Percentiles rank a stretch among this genome's conserved stretches.
These are phyloP conservation scores for Fusarium albosuccineum DNA, from an alignment of 2,329 filamentous ascomycete genomes.

Conservation along the genomic window DNA sequence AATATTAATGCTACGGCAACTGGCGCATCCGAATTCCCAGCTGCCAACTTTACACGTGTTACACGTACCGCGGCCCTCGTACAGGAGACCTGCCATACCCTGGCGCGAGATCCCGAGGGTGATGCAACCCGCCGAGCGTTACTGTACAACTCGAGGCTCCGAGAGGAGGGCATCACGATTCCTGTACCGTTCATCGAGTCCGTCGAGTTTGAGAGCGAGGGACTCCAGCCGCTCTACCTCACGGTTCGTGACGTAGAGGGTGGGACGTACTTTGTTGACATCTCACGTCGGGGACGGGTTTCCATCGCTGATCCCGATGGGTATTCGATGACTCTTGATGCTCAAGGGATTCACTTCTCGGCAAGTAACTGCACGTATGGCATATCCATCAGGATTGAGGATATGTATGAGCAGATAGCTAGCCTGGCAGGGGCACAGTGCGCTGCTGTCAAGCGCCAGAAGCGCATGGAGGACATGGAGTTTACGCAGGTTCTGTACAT, in stretches of 20 bases:
- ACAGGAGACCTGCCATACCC: slow-evolving; percentile 49
- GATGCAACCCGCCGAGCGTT: slow-evolving; percentile 44
- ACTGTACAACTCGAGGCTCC: slow-evolving; percentile 50
- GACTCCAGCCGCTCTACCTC: slow-evolving; percentile 51
- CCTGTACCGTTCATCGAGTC: slow-evolving; percentile 55
- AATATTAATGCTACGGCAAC: slow-evolving; percentile 24
- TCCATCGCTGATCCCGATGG: slow-evolving; percentile 50
- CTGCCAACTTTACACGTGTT: slow-evolving; percentile 51
- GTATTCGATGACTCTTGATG: slow-evolving; percentile 51
- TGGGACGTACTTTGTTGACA: slow-evolving; percentile 49
- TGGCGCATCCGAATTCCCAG: slow-evolving; percentile 38
- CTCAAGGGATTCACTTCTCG: slow-evolving; percentile 52
- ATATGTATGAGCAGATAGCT: slow-evolving; percentile 52
- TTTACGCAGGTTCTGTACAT: slow-evolving; percentile 52
- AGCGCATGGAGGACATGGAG: slow-evolving; percentile 43
- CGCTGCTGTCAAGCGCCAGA: slow-evolving; percentile 36
- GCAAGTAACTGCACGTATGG: slow-evolving; percentile 50
- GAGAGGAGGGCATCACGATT: slow-evolving; percentile 48
- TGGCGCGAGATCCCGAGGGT: slow-evolving; percentile 42
- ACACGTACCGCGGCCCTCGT: slow-evolving; percentile 46
- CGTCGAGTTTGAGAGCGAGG: slow-evolving; percentile 50
- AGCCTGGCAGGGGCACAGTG: slow-evolving; percentile 50
- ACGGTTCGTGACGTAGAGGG: slow-evolving; percentile 49
- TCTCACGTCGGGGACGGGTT: slow-evolving; percentile 50
- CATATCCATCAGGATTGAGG: slow-evolving; percentile 50